Base-by-base conservation (phyloP, 768 basidiomycete species). In the Dacryopinax spathularia region DNA sequence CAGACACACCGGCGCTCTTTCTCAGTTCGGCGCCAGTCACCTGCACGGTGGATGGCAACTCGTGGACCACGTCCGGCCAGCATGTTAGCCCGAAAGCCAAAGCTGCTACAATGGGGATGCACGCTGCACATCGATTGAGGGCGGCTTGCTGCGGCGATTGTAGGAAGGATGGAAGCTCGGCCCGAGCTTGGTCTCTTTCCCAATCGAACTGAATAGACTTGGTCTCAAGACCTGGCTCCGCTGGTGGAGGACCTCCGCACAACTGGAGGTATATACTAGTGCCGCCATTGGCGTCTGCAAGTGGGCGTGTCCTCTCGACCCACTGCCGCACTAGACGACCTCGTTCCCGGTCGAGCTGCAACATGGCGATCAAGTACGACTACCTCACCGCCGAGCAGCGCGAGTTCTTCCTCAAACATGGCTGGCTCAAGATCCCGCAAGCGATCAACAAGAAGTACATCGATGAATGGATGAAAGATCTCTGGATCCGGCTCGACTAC, bases 401-500 rank as follows among this genome's bases (percentile, higher is more conserved):
- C 20, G 41, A 39, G 4, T 65, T 66, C 60, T 69, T 69, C 39
- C 33, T 69, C n/a, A 64, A 67, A 36, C 68, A 69, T 37, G 68
- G 67, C 1, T 69, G 68, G 68, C 35, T 69, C 25, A 41, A 60
- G 15, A 63, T 69, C n/a, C 60, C 63, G 1, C 59, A 65, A 15
- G 68, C 68, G 20, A 68, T 69, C 60, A 35, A 69, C 18, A 63
- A 20, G 5, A 43, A 68, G 33, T 68, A 64, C 60, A 35, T 68
- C 22, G 34, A 66, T 6, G 29, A 36, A 9, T 69, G 68, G 68
- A 61, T 68, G 67, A 29, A 35, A 1, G 62, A 69, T 41, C 25
- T 69, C 25, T 69, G 65, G 65, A 33, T 63, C 33, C 48, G 68
- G 27, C 35, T 66, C 0, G 68, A 66, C 29, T 68, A 61, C 27